These are phyloP conservation scores for Ustulina deusta DNA, from an alignment of 2,329 filamentous ascomycete species.

Conservation along the genomic window DNA sequence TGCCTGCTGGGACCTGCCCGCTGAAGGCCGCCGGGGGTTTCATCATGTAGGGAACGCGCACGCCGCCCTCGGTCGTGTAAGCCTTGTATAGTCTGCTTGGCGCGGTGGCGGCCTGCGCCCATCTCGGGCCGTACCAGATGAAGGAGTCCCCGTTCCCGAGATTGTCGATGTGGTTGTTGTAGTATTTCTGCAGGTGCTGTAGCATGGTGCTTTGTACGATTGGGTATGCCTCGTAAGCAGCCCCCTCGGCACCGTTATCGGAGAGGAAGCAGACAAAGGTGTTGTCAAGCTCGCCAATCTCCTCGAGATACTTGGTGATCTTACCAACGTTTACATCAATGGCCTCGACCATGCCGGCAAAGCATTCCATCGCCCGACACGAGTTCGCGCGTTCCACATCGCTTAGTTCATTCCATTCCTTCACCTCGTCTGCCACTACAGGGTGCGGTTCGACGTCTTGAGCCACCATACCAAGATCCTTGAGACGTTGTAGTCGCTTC, in stretches of 20 bases:
- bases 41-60: constrained; percentile 65
- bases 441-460: constrained; percentile 63
- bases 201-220: constrained; percentile 67
- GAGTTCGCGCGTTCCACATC: constrained; percentile 61
- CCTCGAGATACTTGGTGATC: constrained; percentile 66
- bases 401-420: constrained; percentile 61
- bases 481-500: constrained; percentile 65
- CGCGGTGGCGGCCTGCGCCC: constrained; percentile 59
- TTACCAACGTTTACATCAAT: constrained; percentile 72
- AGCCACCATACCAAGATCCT: constrained; percentile 67
- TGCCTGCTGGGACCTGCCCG: constrained; percentile 46
- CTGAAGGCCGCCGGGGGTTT: constrained; percentile 52
- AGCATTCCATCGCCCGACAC: constrained; percentile 69
- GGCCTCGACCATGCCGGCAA: constrained; percentile 72
- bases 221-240: constrained; percentile 68
- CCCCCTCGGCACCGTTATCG: constrained; percentile 72
- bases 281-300: constrained; percentile 70
- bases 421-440: constrained; percentile 61
- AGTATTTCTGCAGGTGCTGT: constrained; percentile 65
- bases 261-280: constrained; percentile 74
- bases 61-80: constrained; percentile 63
- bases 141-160: constrained; percentile 68
- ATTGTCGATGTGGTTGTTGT: constrained; percentile 68
- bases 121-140: constrained; percentile 70
- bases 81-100: constrained; percentile 55